Evolutionary conservation across 805 yeast genomes (phyloP), one percentile per base, ranked within the genome.

Genomic region (Lipomyces orientalis): DNA sequence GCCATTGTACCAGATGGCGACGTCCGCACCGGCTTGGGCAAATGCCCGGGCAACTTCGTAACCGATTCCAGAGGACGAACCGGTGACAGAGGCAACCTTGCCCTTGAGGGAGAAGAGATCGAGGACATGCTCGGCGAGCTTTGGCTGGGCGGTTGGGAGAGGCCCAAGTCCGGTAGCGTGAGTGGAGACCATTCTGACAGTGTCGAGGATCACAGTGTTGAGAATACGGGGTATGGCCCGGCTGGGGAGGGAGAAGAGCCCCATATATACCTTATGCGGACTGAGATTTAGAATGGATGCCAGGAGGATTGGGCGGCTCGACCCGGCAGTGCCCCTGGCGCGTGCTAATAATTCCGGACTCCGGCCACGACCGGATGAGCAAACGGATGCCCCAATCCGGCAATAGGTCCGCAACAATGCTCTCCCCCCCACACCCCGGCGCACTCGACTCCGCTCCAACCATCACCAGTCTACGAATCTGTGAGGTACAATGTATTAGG

Each of bases 61-160:
- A 0, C 87, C 88, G 67, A 85, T 85, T 6, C 88, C 88, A 34
- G 82, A 80, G 29, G 86, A 81, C 7, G 85, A 86, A 19, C 88
- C 88, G 12, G 88, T 81, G 56, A 84, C 75, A 19, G 82, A 72
- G 14, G 82, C 81, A 12, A 76, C 78, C 68, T 81, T 80, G 39
- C 82, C 83, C 61, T 77, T 64, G 94, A 91, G 83, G 2, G 91
- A 88, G 79, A 91, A 90, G 71, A 90, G 81, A 69, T 89, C 93
- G 70, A 88, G 79, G 46, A 88, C 87, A 75, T 82, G 79, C 62
- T 80, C 78, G 35, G 86, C 79, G 51, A 86, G 78, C 68, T 79
- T 76, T 60, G 93, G 93, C 16, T 81, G 80, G 60, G 83, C 80
- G 62, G 80, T 79, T 64, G 92, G 91, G 25, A 87, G 79, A 8